A percentile compares a stretch with the other conserved stretches of the same genome.
phyloP scores from a whole-genome alignment of 2,329 filamentous ascomycete genomes.

The Fusarium coffeatum region DNA sequence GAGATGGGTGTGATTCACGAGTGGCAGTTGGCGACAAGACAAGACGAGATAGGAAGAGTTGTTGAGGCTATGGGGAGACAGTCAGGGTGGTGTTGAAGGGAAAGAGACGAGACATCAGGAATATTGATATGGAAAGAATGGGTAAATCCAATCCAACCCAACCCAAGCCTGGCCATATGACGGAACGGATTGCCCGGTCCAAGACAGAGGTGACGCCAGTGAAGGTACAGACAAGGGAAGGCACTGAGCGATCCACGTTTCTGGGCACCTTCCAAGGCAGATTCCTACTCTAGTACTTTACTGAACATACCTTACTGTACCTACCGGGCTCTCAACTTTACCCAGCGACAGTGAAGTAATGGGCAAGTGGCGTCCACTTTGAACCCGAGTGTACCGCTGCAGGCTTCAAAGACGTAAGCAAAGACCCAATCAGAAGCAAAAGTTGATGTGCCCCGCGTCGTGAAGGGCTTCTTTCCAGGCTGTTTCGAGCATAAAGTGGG shows the following conservation, averaged over 20 bases:
- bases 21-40: neutral
- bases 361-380: conserved; percentile 8
- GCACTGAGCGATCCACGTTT: conserved; percentile 31
- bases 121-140: conserved; percentile 2
- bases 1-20: conserved; percentile 13
- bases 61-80: neutral
- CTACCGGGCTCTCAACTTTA: neutral
- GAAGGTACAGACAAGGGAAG: conserved; percentile 25
- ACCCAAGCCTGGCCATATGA: conserved; percentile 6
- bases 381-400: neutral
- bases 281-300: neutral
- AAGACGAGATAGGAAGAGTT: neutral
- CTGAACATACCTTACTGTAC: neutral
- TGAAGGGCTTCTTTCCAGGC: conserved; percentile 4
- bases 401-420: conserved; percentile 7
- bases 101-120: conserved; percentile 13
- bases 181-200: conserved; percentile 36
- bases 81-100: conserved; percentile 9
- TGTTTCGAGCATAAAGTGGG: conserved; percentile 23
- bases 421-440: conserved; percentile 25
- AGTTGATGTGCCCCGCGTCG: conserved; percentile 30
- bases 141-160: neutral
- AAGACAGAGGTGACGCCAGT: conserved; percentile 33
- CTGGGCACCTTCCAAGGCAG: conserved; percentile 33
- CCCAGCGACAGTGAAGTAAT: conserved; percentile 26